A percentile compares a stretch with the other conserved stretches of the same genome.
phyloP scores from a whole-genome alignment of 1,284 basidiomycete species.

The Mycosarcoma mackinlayi region DNA sequence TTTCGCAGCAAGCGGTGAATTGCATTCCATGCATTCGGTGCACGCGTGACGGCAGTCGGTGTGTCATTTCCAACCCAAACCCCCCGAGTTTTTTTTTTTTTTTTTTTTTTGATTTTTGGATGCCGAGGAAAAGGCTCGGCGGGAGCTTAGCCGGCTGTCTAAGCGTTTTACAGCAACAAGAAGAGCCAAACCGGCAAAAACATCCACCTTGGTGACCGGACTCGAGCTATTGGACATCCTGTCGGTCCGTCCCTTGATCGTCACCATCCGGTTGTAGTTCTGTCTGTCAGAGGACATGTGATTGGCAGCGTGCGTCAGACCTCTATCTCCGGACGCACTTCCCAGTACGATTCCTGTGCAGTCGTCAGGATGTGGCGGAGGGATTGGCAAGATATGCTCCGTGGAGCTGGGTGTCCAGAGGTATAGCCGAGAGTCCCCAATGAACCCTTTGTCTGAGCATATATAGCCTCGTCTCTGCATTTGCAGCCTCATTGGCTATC shows the following conservation, averaged over 20 bases:
- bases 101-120: too few relatives aligned
- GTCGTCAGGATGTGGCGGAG: background rate
- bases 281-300: too few relatives aligned
- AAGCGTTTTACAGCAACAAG: background rate
- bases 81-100: too few relatives aligned
- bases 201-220: background rate
- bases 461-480: background rate
- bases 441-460: background rate
- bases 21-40: too few relatives aligned
- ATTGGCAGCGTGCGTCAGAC: too few relatives aligned
- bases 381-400: background rate
- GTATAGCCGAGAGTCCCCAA: background rate
- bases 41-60: conserved; percentile 10
- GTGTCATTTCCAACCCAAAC: conserved; percentile 7
- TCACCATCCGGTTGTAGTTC: too few relatives aligned
- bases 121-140: too few relatives aligned
- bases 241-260: too few relatives aligned
- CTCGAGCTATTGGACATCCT: background rate
- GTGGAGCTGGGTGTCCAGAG: background rate
- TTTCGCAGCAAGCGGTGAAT: too few relatives aligned
- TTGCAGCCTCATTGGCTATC: too few relatives aligned
- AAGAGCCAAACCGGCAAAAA: conserved; percentile 1
- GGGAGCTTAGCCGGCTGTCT: conserved; percentile 6
- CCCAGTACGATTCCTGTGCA: too few relatives aligned
- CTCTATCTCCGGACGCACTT: too few relatives aligned